Percentiles rank a stretch among this genome's conserved stretches.
Evolutionary conservation across 2,329 filamentous ascomycete genomes (phyloP).

Genomic region (Dactylellina leptospora): DNA sequence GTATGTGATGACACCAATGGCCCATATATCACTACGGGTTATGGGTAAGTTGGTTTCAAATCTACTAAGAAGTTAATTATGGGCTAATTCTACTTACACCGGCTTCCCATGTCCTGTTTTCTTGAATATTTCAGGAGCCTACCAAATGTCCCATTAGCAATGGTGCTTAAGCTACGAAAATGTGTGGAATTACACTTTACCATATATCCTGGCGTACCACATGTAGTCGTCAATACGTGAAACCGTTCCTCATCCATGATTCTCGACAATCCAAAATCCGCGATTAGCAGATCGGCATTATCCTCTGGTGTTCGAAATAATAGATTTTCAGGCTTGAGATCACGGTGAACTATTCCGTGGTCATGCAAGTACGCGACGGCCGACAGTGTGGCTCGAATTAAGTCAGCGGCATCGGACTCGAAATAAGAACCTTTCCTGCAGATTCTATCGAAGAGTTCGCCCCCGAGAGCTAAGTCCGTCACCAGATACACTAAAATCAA

Average conservation of each 20-base stretch:
- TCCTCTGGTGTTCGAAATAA: constrained; percentile 97
- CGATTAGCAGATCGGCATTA: constrained; percentile 94
- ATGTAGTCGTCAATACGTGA: constrained; percentile 95
- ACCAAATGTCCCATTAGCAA: neutral
- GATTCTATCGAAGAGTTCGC: constrained; percentile 97
- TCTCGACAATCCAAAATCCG: constrained; percentile 91
- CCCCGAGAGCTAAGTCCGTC: constrained; percentile 92
- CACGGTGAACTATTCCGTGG: constrained; percentile 97
- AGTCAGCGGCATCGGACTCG: constrained; percentile 92
- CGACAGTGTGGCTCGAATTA: constrained; percentile 92
- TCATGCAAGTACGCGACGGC: constrained; percentile 99
- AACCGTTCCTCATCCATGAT: constrained; percentile 99
- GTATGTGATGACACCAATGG: constrained; percentile 97
- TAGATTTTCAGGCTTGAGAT: constrained; percentile 96
- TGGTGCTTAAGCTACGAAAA: neutral
- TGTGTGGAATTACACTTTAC: neutral
- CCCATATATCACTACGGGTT: constrained; percentile 88
- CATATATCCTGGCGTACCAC: constrained; percentile 98
- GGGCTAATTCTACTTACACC: constrained; percentile 68
- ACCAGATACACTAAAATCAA: constrained; percentile 77
- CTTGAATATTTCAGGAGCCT: constrained; percentile 95
- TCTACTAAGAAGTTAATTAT: too few relatives aligned
- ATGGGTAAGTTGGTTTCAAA: too few relatives aligned
- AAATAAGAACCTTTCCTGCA: constrained; percentile 99
- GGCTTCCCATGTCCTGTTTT: constrained; percentile 98